Percentiles rank a stretch among this genome's conserved stretches.
phyloP scores from a whole-genome alignment of 306 rosid species.

The Ziziphus jujuba region DNA sequence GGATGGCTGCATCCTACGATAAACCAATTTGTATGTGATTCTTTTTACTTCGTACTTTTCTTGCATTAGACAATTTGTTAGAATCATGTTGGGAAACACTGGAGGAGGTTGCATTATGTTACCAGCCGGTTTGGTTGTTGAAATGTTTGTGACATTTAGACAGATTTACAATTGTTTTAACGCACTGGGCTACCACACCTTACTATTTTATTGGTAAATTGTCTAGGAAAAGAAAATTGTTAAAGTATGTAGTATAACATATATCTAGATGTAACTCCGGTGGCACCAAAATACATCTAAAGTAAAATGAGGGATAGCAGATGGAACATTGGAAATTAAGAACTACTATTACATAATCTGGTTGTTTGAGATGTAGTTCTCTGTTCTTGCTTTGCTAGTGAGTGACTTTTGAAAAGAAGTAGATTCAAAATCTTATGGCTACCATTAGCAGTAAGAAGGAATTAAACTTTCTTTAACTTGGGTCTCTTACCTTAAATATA shows the following conservation, averaged over 20 bases:
- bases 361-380: background rate
- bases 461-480: background rate
- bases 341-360: background rate
- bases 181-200: no score
- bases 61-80: constrained; percentile 2
- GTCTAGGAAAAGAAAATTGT: no score
- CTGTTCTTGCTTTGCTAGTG: background rate
- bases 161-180: no score
- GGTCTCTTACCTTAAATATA: background rate
- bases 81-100: no score
- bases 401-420: background rate
- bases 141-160: background rate
- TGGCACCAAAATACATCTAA: no score
- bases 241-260: no score
- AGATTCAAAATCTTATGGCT: background rate
- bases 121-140: background rate
- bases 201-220: no score
- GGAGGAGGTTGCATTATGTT: background rate
- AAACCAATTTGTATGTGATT: constrained; percentile 84
- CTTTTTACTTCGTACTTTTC: constrained; percentile 16
- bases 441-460: background rate
- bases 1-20: constrained; percentile 98
- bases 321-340: no score
- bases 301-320: no score
- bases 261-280: no score